Evolutionary conservation across 2,329 filamentous ascomycete genomes (phyloP).

Genomic region (Trichoderma koningiopsis): DNA sequence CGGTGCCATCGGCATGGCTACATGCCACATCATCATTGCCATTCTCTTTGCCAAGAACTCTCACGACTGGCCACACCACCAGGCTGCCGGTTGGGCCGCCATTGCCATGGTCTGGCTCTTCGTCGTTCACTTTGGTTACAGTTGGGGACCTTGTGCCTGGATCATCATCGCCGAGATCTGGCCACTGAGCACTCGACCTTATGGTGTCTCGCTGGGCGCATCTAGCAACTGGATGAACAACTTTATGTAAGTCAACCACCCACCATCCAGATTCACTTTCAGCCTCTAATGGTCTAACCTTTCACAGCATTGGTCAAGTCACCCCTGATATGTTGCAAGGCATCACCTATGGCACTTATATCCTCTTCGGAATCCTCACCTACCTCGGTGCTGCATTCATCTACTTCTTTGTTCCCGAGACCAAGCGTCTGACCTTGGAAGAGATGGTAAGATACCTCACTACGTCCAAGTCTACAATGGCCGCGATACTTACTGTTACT

Average conservation of each 20-base stretch:
- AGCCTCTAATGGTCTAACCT: not conserved
- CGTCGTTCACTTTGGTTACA: conserved; percentile 73
- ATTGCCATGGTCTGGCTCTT: conserved; percentile 72
- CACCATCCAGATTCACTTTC: not conserved
- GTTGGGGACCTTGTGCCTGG: conserved; percentile 75
- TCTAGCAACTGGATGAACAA: conserved; percentile 67
- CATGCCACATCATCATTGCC: conserved; percentile 72
- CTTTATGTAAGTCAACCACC: conserved; percentile 45
- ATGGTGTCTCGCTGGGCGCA: conserved; percentile 70
- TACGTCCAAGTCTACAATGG: fast-evolving
- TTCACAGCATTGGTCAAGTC: conserved; percentile 54
- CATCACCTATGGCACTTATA: conserved; percentile 71
- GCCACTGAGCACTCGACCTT: conserved; percentile 69
- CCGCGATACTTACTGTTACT: conserved; percentile 9
- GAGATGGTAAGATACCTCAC: conserved; percentile 52
- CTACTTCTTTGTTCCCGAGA: conserved; percentile 67
- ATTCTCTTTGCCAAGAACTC: conserved; percentile 66
- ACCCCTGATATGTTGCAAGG: conserved; percentile 67
- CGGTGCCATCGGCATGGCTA: conserved; percentile 69
- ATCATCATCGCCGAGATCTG: conserved; percentile 75
- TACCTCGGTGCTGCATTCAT: conserved; percentile 63
- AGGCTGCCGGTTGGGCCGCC: conserved; percentile 69
- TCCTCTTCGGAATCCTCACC: conserved; percentile 68
- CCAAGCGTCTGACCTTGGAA: conserved; percentile 64
- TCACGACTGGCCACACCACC: conserved; percentile 58